phyloP scores from a whole-genome alignment of 2,329 filamentous ascomycete species.

The Neophaeococcomyces mojaviensis region DNA sequence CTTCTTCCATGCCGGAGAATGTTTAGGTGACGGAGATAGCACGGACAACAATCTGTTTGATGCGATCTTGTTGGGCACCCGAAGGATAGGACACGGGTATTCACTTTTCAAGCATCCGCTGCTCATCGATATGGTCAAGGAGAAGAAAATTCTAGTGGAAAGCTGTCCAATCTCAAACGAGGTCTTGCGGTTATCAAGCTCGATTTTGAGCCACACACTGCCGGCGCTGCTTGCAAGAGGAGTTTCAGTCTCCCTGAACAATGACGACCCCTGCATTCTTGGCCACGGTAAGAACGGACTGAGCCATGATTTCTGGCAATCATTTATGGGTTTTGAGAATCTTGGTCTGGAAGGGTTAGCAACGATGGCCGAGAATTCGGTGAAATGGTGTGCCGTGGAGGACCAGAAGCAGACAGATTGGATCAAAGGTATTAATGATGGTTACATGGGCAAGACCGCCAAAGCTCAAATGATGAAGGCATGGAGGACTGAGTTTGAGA shows the following conservation, averaged over 20 bases:
- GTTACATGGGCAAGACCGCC: constrained; percentile 61
- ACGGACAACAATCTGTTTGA: constrained; percentile 85
- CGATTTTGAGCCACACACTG: constrained; percentile 69
- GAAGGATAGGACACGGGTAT: constrained; percentile 84
- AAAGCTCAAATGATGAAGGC: constrained; percentile 67
- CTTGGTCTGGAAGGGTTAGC: constrained; percentile 80
- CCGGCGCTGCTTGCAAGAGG: constrained; percentile 79
- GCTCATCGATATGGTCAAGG: constrained; percentile 78
- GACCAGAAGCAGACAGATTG: constrained; percentile 66
- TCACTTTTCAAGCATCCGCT: constrained; percentile 87
- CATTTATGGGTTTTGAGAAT: constrained; percentile 84
- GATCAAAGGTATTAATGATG: constrained; percentile 64
- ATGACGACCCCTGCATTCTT: constrained; percentile 84
- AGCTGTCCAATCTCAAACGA: constrained; percentile 89
- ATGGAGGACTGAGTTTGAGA: constrained; percentile 78
- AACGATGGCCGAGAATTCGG: constrained; percentile 82
- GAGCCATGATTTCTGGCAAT: constrained; percentile 92
- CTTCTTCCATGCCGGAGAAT: constrained; percentile 93
- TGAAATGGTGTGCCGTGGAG: constrained; percentile 83
- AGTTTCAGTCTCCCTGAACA: constrained; percentile 74
- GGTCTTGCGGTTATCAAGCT: constrained; percentile 69
- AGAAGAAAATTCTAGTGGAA: constrained; percentile 81
- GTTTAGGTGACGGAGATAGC: constrained; percentile 66
- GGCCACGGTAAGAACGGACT: constrained; percentile 75
- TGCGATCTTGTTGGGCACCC: constrained; percentile 74